Evolutionary conservation across 2,329 filamentous ascomycete species (phyloP).

Genomic region (Talaromyces atroroseus): DNA sequence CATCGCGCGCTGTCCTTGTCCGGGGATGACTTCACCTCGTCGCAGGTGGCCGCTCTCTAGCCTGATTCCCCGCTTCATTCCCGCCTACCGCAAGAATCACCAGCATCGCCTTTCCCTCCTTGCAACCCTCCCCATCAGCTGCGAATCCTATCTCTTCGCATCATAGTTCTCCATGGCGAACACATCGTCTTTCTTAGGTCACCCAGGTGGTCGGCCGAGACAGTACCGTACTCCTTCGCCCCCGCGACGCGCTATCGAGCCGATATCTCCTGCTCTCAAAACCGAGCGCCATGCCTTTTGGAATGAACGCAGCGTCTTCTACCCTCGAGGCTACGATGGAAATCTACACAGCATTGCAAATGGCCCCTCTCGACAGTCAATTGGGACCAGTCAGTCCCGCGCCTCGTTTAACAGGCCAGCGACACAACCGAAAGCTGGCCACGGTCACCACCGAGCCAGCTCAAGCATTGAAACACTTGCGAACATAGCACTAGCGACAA

Average conservation of each 20-base stretch:
- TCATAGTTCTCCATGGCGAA: conserved; percentile 29
- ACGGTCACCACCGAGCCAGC: conserved; percentile 39
- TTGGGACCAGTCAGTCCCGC: conserved; percentile 9
- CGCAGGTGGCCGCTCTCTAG: conserved; percentile 35
- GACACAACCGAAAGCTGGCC: conserved; percentile 19
- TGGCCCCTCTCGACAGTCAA: conserved; percentile 16
- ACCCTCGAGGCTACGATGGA: conserved; percentile 22
- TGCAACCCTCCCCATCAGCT: conserved; percentile 16
- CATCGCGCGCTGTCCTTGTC: conserved; percentile 17
- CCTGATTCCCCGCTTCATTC: conserved; percentile 38
- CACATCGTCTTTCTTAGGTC: conserved; percentile 34
- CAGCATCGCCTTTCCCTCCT: conserved; percentile 13
- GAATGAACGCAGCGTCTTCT: conserved; percentile 24
- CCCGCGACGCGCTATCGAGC: conserved; percentile 42
- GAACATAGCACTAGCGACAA: conserved; percentile 47
- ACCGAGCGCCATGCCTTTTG: conserved; percentile 26
- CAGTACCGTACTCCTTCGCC: conserved; percentile 44
- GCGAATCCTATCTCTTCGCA: conserved; percentile 16
- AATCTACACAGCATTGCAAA: conserved; percentile 20
- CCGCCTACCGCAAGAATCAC: conserved; percentile 30
- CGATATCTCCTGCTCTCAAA: conserved; percentile 36
- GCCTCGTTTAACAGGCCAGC: conserved; percentile 18
- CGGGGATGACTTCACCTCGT: conserved; percentile 38
- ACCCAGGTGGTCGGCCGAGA: conserved; percentile 32
- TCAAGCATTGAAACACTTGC: conserved; percentile 47